Conservation (phyloP, 108 stramenopile species). For the Skeletonema tropicum region DNA sequence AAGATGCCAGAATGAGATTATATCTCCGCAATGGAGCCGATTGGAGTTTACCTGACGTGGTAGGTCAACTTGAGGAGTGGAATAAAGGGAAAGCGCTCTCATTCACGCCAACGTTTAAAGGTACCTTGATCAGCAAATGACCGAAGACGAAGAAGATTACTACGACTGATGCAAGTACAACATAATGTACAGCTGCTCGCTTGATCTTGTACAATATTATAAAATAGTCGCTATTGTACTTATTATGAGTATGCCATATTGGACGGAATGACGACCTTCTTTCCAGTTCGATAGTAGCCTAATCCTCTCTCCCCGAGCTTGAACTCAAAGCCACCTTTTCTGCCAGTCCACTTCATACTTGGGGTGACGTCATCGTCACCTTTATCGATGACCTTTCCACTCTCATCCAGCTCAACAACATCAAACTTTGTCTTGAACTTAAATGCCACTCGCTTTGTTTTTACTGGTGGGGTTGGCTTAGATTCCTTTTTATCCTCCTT, state of each 20-base stretch:
- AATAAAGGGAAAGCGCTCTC: constrained; percentile 31
- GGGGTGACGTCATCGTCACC: constrained; percentile 82
- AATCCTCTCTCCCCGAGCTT: constrained; percentile 86
- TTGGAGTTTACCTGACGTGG: constrained; percentile 43
- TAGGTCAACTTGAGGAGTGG: constrained; percentile 41
- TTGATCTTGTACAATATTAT: constrained; percentile 3
- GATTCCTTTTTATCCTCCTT: constrained; percentile 5
- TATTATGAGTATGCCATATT: constrained; percentile 73
- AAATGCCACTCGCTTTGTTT: constrained; percentile 43
- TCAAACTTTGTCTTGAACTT: constrained; percentile 82
- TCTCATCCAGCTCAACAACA: constrained; percentile 78
- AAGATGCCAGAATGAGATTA: constrained; percentile 22
- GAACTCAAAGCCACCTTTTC: constrained; percentile 87
- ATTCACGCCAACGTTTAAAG: constrained; percentile 37
- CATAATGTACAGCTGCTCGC: background rate
- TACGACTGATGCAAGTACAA: background rate
- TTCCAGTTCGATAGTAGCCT: constrained; percentile 89
- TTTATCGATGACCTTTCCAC: constrained; percentile 83
- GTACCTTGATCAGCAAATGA: constrained; percentile 38
- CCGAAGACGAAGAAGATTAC: constrained; percentile 11
- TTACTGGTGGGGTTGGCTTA: constrained; percentile 2
- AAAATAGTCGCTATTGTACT: background rate
- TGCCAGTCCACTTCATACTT: constrained; percentile 69
- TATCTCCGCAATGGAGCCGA: constrained; percentile 41
- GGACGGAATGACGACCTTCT: constrained; percentile 83